A percentile compares a stretch with the other conserved stretches of the same genome.
Conservation (phyloP, 2,329 filamentous ascomycete genomes). For the Alternaria sp. region DNA sequence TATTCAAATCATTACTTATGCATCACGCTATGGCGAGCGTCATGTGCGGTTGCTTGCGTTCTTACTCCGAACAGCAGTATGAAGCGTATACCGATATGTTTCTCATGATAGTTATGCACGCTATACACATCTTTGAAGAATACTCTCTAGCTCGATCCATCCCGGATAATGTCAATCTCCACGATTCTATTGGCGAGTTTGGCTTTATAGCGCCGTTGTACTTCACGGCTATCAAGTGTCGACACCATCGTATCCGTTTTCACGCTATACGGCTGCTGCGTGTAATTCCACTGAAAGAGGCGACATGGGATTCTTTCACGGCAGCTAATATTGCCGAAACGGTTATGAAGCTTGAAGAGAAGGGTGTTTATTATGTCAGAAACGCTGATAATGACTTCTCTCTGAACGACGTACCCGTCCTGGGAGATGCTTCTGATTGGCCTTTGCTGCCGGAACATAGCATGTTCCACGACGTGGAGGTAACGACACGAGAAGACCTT, state of each 20-base stretch:
- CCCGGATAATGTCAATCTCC: conserved; percentile 7
- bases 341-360: conserved; percentile 15
- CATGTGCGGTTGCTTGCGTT: conserved; percentile 21
- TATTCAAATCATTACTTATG: conserved; percentile 20
- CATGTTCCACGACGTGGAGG: conserved; percentile 8
- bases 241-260: conserved; percentile 52
- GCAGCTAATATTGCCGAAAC: conserved; percentile 11
- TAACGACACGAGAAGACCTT: neutral
- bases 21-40: conserved; percentile 31
- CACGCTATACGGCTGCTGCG: conserved; percentile 50
- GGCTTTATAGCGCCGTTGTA: conserved; percentile 11
- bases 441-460: neutral
- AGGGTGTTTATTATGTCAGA: neutral
- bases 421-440: neutral
- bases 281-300: conserved; percentile 48
- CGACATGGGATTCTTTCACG: conserved; percentile 51
- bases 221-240: conserved; percentile 56
- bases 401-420: neutral
- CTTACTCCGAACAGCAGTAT: conserved; percentile 12
- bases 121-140: conserved; percentile 1
- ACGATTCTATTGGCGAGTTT: conserved; percentile 26
- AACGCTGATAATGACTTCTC: neutral
- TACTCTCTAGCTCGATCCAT: neutral
- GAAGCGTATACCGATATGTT: conserved; percentile 34
- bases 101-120: conserved; percentile 19